Evolutionary conservation across 202 grass and related monocot genomes (phyloP).

Genomic region (Elaeis oleifera): DNA sequence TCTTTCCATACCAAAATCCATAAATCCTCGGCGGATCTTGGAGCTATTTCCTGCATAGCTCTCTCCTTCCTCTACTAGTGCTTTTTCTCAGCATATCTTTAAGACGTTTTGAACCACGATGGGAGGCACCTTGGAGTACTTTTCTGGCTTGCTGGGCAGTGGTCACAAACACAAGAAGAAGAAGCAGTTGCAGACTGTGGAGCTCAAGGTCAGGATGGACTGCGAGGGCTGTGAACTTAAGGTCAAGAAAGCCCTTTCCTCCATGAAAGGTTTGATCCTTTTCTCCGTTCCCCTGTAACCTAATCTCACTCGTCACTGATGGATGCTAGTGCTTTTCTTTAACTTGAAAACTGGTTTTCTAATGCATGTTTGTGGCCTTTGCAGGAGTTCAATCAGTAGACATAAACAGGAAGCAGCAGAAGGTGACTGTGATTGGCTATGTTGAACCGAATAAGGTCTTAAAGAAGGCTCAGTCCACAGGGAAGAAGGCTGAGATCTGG

Average conservation of each 20-base stretch:
- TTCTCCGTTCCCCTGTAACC: neutral
- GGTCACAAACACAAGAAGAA: constrained; percentile 31
- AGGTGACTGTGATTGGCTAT: constrained; percentile 51
- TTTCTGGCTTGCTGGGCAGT: constrained; percentile 39
- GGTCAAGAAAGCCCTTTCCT: constrained; percentile 56
- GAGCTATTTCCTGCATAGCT: no score
- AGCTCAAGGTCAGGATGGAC: constrained; percentile 82
- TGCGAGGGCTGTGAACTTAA: constrained; percentile 73
- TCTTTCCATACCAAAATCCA: no score
- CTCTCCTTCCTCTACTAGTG: no score
- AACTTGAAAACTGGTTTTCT: no score
- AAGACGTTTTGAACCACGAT: neutral
- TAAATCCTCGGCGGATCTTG: no score
- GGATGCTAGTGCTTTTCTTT: no score
- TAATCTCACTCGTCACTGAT: no score
- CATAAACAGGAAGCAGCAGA: constrained; percentile 68
- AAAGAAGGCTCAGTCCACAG: constrained; percentile 56
- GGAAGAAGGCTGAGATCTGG: constrained; percentile 71
- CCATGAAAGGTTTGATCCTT: constrained; percentile 42
- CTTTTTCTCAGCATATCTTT: no score
- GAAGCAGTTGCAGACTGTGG: constrained; percentile 62
- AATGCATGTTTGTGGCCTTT: neutral
- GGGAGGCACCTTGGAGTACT: constrained; percentile 47
- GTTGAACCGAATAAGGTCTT: constrained; percentile 60
- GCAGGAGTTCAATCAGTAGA: constrained; percentile 53